These are phyloP conservation scores for Pontederia crassipes DNA, from an alignment of 176 grass and related monocot genomes.

Conservation along the genomic window DNA sequence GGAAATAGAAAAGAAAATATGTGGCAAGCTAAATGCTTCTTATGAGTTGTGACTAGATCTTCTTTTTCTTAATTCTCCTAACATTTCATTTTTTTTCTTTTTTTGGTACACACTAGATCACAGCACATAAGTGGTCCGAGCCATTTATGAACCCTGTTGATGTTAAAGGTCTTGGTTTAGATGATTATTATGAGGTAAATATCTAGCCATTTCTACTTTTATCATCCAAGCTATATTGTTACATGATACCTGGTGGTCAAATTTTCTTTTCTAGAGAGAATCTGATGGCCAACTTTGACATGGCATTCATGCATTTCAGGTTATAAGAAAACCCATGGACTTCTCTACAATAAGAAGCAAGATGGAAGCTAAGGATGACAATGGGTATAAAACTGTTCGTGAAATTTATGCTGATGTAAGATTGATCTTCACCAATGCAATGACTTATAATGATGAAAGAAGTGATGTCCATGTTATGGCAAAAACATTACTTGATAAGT, in stretches of 20 bases:
- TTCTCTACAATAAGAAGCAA: conserved; percentile 68
- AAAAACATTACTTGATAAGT: conserved; percentile 71
- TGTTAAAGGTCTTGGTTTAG: conserved; percentile 46
- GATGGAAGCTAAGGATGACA: conserved; percentile 81
- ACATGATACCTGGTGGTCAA: not conserved
- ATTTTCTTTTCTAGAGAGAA: not conserved
- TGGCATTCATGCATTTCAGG: conserved; percentile 26
- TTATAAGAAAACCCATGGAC: conserved; percentile 92
- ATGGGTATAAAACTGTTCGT: conserved; percentile 62
- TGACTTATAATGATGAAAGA: conserved; percentile 70
- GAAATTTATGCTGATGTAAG: conserved; percentile 92
- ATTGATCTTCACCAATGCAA: conserved; percentile 90
- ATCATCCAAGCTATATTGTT: not conserved
- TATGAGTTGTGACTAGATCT: not conserved
- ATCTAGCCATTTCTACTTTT: conserved; percentile 1
- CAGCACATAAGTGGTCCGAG: conserved; percentile 41
- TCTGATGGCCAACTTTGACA: not conserved
- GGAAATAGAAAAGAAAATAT: too few relatives aligned
- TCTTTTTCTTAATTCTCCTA: conserved; percentile 7
- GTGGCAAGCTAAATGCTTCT: not conserved
- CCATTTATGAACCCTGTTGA: conserved; percentile 84
- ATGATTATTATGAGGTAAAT: conserved; percentile 76
- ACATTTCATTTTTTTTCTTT: conserved; percentile 19
- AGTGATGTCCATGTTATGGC: conserved; percentile 70
- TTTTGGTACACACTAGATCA: conserved; percentile 41